Conservation (phyloP, 352 stramenopile genomes). For the Globisporangium yorkense region DNA sequence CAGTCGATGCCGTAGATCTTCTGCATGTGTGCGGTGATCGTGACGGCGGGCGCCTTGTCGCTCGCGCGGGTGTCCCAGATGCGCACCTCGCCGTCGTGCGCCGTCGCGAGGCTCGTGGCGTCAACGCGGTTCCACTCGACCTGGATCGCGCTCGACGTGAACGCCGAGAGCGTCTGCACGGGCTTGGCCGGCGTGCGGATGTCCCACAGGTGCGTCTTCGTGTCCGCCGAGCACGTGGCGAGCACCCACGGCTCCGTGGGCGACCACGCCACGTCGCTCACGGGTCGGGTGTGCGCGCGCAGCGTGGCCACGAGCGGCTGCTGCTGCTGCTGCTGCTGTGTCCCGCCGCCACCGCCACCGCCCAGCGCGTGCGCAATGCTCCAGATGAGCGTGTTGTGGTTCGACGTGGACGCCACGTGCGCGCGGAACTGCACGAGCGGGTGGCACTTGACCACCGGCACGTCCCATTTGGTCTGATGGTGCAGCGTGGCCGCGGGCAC, state of each 20-base stretch:
- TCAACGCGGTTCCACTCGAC: slow-evolving; percentile 79
- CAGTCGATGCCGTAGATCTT: slow-evolving; percentile 82
- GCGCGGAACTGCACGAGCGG: slow-evolving; percentile 57
- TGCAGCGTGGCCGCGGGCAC: slow-evolving; percentile 50
- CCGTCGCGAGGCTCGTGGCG: slow-evolving; percentile 58
- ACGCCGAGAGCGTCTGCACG: slow-evolving; percentile 62
- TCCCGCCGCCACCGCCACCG: slow-evolving; percentile 8
- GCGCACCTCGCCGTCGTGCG: slow-evolving; percentile 72
- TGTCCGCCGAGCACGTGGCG: slow-evolving; percentile 73
- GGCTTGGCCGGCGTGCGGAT: slow-evolving; percentile 62
- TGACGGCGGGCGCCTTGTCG: slow-evolving; percentile 39
- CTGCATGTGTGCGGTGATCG: slow-evolving; percentile 80
- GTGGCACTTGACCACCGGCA: slow-evolving; percentile 76
- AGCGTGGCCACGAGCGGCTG: slow-evolving; percentile 70
- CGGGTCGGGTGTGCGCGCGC: slow-evolving; percentile 60
- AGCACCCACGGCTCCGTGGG: slow-evolving; percentile 64
- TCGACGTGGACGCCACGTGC: slow-evolving; percentile 72
- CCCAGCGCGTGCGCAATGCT: slow-evolving; percentile 34
- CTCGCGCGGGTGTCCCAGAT: slow-evolving; percentile 70
- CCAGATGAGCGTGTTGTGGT: slow-evolving; percentile 82
- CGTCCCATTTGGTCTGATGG: slow-evolving; percentile 78
- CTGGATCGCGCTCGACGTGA: slow-evolving; percentile 61
- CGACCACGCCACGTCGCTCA: slow-evolving; percentile 77
- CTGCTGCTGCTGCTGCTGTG: slow-evolving; percentile 1
- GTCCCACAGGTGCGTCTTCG: slow-evolving; percentile 80